Evolutionary conservation across 352 stramenopile species (phyloP).

Genomic region (Globisporangium megalacanthum): DNA sequence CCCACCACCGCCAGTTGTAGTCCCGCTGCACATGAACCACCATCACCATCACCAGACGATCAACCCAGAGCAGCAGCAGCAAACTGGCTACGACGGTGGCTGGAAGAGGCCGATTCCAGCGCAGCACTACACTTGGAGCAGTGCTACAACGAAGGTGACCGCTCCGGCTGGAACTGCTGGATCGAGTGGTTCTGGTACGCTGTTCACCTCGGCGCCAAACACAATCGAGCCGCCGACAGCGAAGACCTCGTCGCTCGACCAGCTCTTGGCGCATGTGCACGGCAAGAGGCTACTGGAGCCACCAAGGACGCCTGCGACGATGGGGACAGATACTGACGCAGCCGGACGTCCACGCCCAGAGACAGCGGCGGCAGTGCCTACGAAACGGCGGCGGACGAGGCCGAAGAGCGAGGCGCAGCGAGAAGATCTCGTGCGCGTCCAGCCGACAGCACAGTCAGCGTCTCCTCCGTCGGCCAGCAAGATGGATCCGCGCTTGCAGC

Average conservation of each 20-base stretch:
- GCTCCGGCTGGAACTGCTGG: neutral
- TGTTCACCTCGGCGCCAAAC: neutral
- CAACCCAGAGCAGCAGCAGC: neutral
- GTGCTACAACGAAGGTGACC: neutral
- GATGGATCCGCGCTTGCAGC: constrained; percentile 44
- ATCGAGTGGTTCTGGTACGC: neutral
- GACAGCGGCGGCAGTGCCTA: neutral
- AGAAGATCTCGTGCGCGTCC: constrained; percentile 6
- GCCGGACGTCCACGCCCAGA: too few species aligned
- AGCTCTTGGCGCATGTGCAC: constrained; percentile 8
- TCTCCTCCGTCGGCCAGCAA: neutral
- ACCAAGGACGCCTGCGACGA: neutral
- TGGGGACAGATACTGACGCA: neutral
- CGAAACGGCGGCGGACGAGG: constrained; percentile 10
- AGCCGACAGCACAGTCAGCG: neutral
- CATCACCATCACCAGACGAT: neutral
- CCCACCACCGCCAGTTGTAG: neutral
- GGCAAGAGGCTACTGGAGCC: constrained; percentile 34
- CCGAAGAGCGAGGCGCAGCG: constrained; percentile 6
- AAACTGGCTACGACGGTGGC: neutral
- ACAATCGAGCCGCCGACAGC: constrained; percentile 49
- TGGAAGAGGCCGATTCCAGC: neutral
- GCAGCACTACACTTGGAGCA: constrained; percentile 2
- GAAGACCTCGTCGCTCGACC: constrained; percentile 34
- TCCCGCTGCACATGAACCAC: too few species aligned